Percentiles rank a stretch among this genome's conserved stretches.
phyloP scores from a whole-genome alignment of 768 basidiomycete genomes.

The Kwoniella sp. region DNA sequence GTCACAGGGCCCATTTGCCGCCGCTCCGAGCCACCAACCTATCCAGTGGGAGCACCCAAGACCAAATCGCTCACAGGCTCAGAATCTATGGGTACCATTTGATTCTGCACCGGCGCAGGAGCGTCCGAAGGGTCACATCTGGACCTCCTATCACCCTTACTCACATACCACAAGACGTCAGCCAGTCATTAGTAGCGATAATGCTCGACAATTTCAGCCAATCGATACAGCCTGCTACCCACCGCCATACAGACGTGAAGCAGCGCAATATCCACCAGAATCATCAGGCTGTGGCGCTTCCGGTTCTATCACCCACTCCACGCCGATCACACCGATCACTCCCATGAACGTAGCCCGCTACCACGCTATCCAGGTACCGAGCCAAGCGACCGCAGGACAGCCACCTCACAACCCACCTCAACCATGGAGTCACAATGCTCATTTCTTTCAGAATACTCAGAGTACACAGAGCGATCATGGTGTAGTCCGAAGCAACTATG shows the following conservation, averaged over 20 bases:
- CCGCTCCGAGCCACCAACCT: not conserved
- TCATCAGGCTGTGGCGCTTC: too few species aligned
- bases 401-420: too few species aligned
- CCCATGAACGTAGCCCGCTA: not conserved
- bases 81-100: not conserved
- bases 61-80: not conserved
- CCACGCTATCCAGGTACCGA: not conserved
- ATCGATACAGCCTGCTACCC: not conserved
- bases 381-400: not conserved
- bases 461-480: too few species aligned
- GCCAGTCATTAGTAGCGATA: not conserved
- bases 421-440: too few species aligned
- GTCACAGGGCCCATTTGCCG: not conserved
- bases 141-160: too few species aligned
- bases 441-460: too few species aligned
- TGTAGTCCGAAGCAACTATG: too few species aligned
- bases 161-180: not conserved
- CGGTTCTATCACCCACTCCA: not conserved
- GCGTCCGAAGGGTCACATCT: too few species aligned
- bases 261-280: too few species aligned
- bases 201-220: not conserved
- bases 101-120: too few species aligned
- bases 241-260: too few species aligned
- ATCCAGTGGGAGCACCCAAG: not conserved
- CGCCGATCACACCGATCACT: not conserved